phyloP scores from a whole-genome alignment of 164 flowering plant species.

The Macadamia tetraphylla region DNA sequence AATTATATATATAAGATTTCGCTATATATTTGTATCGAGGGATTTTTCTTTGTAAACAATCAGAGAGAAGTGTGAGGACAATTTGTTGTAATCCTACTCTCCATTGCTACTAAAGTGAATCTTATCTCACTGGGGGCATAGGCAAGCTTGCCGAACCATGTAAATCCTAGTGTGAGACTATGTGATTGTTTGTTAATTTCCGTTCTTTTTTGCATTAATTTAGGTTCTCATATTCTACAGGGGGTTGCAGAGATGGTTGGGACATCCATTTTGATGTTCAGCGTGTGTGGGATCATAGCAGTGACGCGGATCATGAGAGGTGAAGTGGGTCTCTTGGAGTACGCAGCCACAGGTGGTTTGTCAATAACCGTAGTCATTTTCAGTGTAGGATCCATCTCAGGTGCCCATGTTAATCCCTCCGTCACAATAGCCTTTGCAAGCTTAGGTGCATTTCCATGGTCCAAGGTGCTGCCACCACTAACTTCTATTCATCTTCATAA shows the following conservation, averaged over 20 bases:
- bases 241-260: slow-evolving; percentile 66
- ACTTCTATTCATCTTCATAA: no score
- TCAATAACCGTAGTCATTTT: slow-evolving; percentile 45
- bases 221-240: slow-evolving; percentile 23
- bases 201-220: no score
- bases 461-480: slow-evolving; percentile 30
- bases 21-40: no score
- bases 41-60: no score
- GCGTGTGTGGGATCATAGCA: slow-evolving; percentile 57
- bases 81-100: no score
- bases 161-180: background rate
- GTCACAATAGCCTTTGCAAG: slow-evolving; percentile 62
- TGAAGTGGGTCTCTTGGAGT: slow-evolving; percentile 52
- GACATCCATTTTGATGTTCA: slow-evolving; percentile 60
- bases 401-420: slow-evolving; percentile 83
- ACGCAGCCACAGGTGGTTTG: slow-evolving; percentile 64
- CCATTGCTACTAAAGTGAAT: no score
- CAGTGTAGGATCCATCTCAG: slow-evolving; percentile 68
- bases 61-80: no score
- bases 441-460: slow-evolving; percentile 65
- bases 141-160: no score
- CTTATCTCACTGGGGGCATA: no score
- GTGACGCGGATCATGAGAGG: slow-evolving; percentile 35
- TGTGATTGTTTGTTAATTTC: background rate
- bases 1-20: no score